A percentile compares a stretch with the other conserved stretches of the same genome.
These are phyloP conservation scores for Trichophyton mentagrophytes DNA, from an alignment of 2,329 filamentous ascomycete species.

Conservation along the genomic window DNA sequence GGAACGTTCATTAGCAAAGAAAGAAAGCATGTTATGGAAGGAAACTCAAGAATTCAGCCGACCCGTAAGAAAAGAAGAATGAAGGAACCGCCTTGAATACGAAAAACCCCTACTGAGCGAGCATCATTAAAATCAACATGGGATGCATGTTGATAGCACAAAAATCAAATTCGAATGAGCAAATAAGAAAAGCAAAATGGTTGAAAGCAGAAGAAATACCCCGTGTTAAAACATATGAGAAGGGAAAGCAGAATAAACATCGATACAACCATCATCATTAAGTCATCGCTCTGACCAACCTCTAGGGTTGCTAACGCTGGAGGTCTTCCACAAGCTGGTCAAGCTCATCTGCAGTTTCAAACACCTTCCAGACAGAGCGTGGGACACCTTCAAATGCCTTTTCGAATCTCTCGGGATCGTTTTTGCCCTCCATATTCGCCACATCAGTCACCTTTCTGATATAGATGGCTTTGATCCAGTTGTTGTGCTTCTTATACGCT, in stretches of 20 bases:
- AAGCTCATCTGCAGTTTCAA: slow-evolving; percentile 60
- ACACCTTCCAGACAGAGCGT: slow-evolving; percentile 62
- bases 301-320: slow-evolving; percentile 10
- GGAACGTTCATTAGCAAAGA: not conserved
- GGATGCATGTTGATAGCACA: not conserved
- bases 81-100: not conserved
- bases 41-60: not conserved
- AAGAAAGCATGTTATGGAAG: not conserved
- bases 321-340: slow-evolving; percentile 23
- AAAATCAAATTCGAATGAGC: not conserved
- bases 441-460: slow-evolving; percentile 75
- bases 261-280: not conserved
- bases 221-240: not conserved
- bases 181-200: not conserved
- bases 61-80: not conserved
- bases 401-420: slow-evolving; percentile 63
- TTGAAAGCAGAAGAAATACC: not conserved
- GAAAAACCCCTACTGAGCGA: not conserved
- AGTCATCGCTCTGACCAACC: not conserved
- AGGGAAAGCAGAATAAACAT: not conserved
- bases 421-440: slow-evolving; percentile 60
- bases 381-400: slow-evolving; percentile 69
- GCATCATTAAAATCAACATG: not conserved
- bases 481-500: slow-evolving; percentile 53
- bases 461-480: slow-evolving; percentile 71